Conservation (phyloP, 768 basidiomycete species). For the Leccinum boreale region DNA sequence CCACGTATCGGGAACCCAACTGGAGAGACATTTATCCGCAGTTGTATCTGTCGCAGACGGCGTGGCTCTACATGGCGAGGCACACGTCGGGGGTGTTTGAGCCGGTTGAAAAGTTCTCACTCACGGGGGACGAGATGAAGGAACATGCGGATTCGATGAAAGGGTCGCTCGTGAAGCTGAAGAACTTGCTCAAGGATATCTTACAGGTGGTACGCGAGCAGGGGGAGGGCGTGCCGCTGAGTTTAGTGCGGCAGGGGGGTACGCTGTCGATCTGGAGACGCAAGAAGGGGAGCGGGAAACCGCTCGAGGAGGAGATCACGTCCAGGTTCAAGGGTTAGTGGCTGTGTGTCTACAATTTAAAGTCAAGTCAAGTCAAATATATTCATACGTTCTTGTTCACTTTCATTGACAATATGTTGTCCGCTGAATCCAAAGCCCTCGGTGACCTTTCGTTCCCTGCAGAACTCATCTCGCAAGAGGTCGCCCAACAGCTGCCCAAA, state of each 20-base stretch:
- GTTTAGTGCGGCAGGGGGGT: slow-evolving; percentile 46
- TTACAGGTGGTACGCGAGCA: slow-evolving; percentile 47
- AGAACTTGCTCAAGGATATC: slow-evolving; percentile 35
- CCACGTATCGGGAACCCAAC: slow-evolving; percentile 33
- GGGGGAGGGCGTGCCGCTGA: slow-evolving; percentile 51
- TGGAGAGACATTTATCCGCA: slow-evolving; percentile 66
- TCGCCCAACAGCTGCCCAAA: slow-evolving; percentile 55
- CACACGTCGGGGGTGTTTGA: slow-evolving; percentile 55
- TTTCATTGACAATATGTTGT: slow-evolving; percentile 5
- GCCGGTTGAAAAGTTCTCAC: slow-evolving; percentile 44
- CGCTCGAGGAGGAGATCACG: slow-evolving; percentile 18
- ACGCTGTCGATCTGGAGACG: slow-evolving; percentile 51
- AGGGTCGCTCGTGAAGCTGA: slow-evolving; percentile 24
- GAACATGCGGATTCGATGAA: slow-evolving; percentile 20
- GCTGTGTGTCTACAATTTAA: slow-evolving; percentile 8
- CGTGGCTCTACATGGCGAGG: slow-evolving; percentile 55
- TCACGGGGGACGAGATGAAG: slow-evolving; percentile 29
- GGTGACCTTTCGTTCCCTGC: slow-evolving; percentile 80
- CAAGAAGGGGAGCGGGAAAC: slow-evolving; percentile 24
- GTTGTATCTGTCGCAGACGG: slow-evolving; percentile 66
- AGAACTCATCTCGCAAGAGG: slow-evolving; percentile 63
- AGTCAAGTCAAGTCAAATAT: neutral
- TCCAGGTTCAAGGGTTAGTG: slow-evolving; percentile 18
- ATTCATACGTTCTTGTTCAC: too few species aligned
- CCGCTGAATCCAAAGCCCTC: slow-evolving; percentile 49